Conservation (phyloP, 371 early-diverging fungal species). For the Rhizopus arrhizus region DNA sequence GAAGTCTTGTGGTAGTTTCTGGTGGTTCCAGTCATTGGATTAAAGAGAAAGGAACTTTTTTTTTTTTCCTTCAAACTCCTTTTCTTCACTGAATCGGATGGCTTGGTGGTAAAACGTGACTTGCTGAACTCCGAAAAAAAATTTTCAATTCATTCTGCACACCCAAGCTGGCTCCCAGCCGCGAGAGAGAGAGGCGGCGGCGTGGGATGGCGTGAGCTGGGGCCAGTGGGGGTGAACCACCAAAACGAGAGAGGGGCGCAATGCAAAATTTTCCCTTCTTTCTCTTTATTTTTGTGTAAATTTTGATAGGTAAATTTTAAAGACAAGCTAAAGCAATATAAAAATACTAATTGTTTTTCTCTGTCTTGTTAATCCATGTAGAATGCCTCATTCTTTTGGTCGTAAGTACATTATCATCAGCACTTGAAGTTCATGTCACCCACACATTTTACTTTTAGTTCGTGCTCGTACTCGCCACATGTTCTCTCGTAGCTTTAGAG, state of each 20-base stretch:
- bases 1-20: constrained; percentile 84
- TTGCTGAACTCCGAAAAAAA: constrained; percentile 9
- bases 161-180: background rate
- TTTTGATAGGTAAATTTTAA: constrained; percentile 37
- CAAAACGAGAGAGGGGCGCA: constrained; percentile 10
- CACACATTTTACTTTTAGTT: constrained; percentile 12
- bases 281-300: constrained; percentile 38
- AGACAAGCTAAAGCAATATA: background rate
- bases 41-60: constrained; percentile 29
- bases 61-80: constrained; percentile 5
- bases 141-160: constrained; percentile 4
- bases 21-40: constrained; percentile 50
- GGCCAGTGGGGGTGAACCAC: background rate
- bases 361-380: constrained; percentile 5
- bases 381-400: constrained; percentile 95
- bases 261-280: constrained; percentile 17
- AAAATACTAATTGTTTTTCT: background rate
- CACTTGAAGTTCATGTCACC: background rate
- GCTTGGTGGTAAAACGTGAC: constrained; percentile 15
- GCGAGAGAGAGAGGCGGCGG: background rate
- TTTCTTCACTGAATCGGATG: constrained; percentile 8
- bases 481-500: constrained; percentile 96
- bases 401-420: constrained; percentile 36
- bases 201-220: too few relatives aligned
- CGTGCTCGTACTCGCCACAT: constrained; percentile 95